Evolutionary conservation across 768 basidiomycete species (phyloP), one percentile per base, ranked within the genome.

Genomic region (Agrocybe chaxingu): DNA sequence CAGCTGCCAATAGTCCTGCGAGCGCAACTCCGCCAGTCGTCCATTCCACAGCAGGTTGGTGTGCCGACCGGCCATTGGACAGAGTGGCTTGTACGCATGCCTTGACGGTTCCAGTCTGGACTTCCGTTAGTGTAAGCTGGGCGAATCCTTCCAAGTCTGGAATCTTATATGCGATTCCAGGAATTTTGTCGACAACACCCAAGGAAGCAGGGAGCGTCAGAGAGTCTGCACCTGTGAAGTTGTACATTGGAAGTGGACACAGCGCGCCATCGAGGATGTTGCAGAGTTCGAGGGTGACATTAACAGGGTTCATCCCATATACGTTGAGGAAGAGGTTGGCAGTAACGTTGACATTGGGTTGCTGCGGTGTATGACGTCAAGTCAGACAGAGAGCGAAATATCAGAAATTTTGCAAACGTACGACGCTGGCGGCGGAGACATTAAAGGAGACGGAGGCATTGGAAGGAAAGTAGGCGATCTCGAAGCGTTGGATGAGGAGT

Each of bases 101-200:
- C 47, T 86, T 90, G 54, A 90, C 74, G 7, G 81, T 65, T 42
- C 87, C 85, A 4, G 90, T 89, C 43, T 73, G 70, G 31, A 82
- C 77, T 54, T 90, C 82, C 2, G 73, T 79, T 36, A 96, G 76
- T 4, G 84, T 79, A 47, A 98, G 70, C 58, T 92, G 88, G 0
- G 84, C 93, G 60, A 81, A 93, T 12, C 89, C 93, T 64, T 98
- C 93, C 4, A 98, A 76, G 67, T 99, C 90, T 4, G 96, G 96
- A 34, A 99, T 87, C 37, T 75, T 70, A 66, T 84, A 99, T 0
- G 90, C 92, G 45, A 96, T 89, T 16, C 66, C 66, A 0, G 94
- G 93, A n/a, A 95, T 75, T 51, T 70, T 67, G 34, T 73, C 67
- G 16, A 74, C 60, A 37, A 91, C 71, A 37, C 78, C 75, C 40